phyloP scores from a whole-genome alignment of 345 rosid genomes.

The Lenwebbia sp. region DNA sequence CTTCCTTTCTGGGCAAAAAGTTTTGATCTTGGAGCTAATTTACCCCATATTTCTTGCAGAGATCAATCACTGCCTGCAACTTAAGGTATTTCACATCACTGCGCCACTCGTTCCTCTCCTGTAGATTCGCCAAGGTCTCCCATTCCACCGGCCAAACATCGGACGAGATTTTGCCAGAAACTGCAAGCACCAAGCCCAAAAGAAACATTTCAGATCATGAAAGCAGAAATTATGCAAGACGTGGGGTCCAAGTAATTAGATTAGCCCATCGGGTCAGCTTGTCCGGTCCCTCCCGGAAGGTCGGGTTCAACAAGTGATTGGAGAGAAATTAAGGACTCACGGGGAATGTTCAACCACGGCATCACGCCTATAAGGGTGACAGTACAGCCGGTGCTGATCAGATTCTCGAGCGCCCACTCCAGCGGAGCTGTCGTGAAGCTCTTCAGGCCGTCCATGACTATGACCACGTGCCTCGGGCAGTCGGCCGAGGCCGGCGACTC shows the following conservation, averaged over 20 bases:
- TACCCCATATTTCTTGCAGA: slow-evolving; percentile 30
- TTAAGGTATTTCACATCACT: slow-evolving; percentile 18
- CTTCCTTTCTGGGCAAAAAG: not conserved
- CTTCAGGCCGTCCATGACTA: slow-evolving; percentile 41
- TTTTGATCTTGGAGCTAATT: not conserved
- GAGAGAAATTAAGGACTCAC: slow-evolving; percentile 7
- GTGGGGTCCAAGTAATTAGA: not conserved
- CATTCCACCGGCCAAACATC: slow-evolving; percentile 38
- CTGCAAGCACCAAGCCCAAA: slow-evolving; percentile 1
- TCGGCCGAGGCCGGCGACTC: slow-evolving; percentile 11
- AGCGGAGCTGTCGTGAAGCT: slow-evolving; percentile 29
- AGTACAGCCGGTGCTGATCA: slow-evolving; percentile 10
- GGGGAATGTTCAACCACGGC: slow-evolving; percentile 53
- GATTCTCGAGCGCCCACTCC: slow-evolving; percentile 36
- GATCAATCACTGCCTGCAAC: slow-evolving; percentile 31
- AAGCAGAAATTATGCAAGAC: not conserved
- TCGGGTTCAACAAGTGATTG: not conserved
- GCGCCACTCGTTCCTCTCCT: slow-evolving; percentile 13
- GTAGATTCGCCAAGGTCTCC: slow-evolving; percentile 14
- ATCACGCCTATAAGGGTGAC: slow-evolving; percentile 39
- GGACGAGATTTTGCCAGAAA: slow-evolving; percentile 25
- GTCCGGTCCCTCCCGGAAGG: not conserved
- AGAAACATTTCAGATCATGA: not conserved
- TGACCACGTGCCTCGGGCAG: slow-evolving; percentile 16
- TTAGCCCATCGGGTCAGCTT: not conserved